These are phyloP conservation scores for Coemansia sp. DNA, from an alignment of 192 early-diverging fungal genomes.

Conservation along the genomic window DNA sequence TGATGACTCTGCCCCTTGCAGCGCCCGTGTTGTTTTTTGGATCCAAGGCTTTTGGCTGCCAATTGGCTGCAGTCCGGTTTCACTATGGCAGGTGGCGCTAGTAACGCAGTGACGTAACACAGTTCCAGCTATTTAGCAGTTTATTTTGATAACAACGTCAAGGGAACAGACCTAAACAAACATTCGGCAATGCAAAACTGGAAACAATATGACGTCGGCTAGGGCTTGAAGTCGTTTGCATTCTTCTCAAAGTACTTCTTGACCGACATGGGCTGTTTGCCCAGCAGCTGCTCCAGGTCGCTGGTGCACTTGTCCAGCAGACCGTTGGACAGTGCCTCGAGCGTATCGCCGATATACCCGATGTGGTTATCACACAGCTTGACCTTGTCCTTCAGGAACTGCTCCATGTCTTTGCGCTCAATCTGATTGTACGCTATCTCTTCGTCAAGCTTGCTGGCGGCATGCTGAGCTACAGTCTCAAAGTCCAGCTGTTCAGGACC, in stretches of 20 bases:
- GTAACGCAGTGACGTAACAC: not conserved
- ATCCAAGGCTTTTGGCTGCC: not conserved
- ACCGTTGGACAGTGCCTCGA: constrained; percentile 32
- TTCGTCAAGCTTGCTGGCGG: constrained; percentile 26
- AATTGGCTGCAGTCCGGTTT: constrained; percentile 1
- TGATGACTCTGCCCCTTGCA: not conserved
- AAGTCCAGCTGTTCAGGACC: constrained; percentile 31
- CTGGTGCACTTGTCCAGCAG: constrained; percentile 26
- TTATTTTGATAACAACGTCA: not conserved
- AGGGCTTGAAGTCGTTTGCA: constrained; percentile 46
- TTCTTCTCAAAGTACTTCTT: constrained; percentile 41
- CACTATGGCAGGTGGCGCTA: not conserved
- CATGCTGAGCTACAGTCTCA: constrained; percentile 21
- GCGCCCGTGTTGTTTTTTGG: not conserved
- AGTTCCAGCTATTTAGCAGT: not conserved
- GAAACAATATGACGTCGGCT: not conserved
- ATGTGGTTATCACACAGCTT: constrained; percentile 28
- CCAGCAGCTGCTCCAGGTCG: constrained; percentile 41
- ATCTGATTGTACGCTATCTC: constrained; percentile 34
- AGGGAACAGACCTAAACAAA: not conserved
- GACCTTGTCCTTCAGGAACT: constrained; percentile 27
- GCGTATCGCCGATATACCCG: constrained; percentile 31
- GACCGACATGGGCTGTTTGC: constrained; percentile 40
- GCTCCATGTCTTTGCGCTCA: constrained; percentile 23
- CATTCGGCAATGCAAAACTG: not conserved